These are phyloP conservation scores for Quercus variabilis DNA, from an alignment of 306 rosid genomes.

Conservation along the genomic window DNA sequence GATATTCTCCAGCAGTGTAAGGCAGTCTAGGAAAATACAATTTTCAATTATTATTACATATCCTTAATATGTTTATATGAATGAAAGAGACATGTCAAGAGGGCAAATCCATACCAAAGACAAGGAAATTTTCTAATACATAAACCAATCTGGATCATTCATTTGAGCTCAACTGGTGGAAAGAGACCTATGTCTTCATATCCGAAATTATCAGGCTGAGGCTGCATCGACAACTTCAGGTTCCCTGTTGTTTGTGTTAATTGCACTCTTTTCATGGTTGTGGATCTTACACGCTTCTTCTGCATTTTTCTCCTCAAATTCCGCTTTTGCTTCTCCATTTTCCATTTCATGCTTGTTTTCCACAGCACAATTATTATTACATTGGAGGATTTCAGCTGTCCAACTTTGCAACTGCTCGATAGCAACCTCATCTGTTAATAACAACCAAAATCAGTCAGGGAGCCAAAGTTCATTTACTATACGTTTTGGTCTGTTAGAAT, in stretches of 20 bases:
- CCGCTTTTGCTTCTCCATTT: constrained; percentile 25
- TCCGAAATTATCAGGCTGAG: constrained; percentile 13
- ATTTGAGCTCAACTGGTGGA: not conserved
- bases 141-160: not conserved
- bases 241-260: constrained; percentile 11
- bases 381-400: constrained; percentile 24
- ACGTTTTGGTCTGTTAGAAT: too few species aligned
- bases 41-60: constrained; percentile 15
- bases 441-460: not conserved
- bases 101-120: not conserved
- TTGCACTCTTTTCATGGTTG: constrained; percentile 18
- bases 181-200: not conserved
- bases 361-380: not conserved
- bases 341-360: constrained; percentile 14
- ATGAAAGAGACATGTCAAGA: constrained; percentile 1
- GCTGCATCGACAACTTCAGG: constrained; percentile 15
- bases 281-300: constrained; percentile 18
- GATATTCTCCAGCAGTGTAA: not conserved
- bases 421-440: constrained; percentile 54
- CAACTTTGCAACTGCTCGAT: constrained; percentile 39
- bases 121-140: not conserved
- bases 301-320: constrained; percentile 2
- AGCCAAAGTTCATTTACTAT: constrained; percentile 9
- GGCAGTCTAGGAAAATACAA: too few species aligned
- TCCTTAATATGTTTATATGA: constrained; percentile 11